Conservation (phyloP, 345 rosid species). For the Hibiscus mutabilis region DNA sequence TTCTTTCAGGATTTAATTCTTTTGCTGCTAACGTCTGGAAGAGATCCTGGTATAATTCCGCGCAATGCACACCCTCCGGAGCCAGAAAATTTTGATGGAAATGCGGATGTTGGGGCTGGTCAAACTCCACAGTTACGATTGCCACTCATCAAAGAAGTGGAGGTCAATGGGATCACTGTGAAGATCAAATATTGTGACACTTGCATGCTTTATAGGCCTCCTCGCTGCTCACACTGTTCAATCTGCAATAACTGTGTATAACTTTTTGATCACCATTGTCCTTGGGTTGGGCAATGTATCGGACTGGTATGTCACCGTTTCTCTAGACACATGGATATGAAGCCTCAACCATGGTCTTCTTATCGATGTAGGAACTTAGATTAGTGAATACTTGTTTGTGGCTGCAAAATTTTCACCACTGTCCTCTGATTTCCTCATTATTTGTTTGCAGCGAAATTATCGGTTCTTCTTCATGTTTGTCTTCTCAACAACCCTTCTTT, state of each 20-base stretch:
- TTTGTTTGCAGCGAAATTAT: constrained; percentile 80
- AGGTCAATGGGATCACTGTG: constrained; percentile 63
- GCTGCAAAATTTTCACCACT: background rate
- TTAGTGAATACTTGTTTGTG: background rate
- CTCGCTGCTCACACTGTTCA: constrained; percentile 97
- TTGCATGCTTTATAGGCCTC: constrained; percentile 95
- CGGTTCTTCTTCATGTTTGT: constrained; percentile 96
- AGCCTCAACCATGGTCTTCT: background rate
- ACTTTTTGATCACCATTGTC: constrained; percentile 97
- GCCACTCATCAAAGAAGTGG: constrained; percentile 85
- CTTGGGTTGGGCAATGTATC: constrained; percentile 99
- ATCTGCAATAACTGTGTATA: constrained; percentile 97
- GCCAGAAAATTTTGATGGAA: constrained; percentile 64
- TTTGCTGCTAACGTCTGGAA: constrained; percentile 84
- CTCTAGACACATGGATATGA: too few relatives aligned
- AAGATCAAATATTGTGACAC: constrained; percentile 94
- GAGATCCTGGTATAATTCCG: constrained; percentile 96
- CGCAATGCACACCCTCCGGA: constrained; percentile 93
- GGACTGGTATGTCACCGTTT: constrained; percentile 47
- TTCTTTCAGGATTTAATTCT: constrained; percentile 66
- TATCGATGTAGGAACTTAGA: background rate
- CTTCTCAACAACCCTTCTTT: constrained; percentile 73
- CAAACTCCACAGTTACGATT: constrained; percentile 43
- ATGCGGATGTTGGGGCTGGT: background rate
- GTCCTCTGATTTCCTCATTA: background rate